Evolutionary conservation across 202 grass and related monocot genomes (phyloP), one percentile per base, ranked within the genome.

Genomic region (Zizania palustris): DNA sequence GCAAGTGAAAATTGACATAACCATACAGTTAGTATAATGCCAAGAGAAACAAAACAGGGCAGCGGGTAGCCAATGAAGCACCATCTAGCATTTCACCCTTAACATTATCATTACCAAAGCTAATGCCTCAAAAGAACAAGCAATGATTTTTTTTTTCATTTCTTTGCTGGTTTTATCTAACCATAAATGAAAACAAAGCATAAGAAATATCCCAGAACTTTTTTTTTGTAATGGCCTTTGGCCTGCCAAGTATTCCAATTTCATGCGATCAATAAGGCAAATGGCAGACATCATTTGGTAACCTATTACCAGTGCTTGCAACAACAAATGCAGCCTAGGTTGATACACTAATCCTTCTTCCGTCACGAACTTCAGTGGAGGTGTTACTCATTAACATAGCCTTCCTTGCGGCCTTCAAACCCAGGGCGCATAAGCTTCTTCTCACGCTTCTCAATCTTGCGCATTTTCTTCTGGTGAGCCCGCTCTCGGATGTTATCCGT

Each of bases 401-500:
- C 91, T 63, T 92, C 84, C 84, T 94, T 98, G 60, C 83, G 71
- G 14, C 95, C 88, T 65, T 98, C 95, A 82, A 94, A 98, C 2
- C 91, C 91, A 7, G 91, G 91, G 35, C 89, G 83, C 89, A 92
- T 92, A 45, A 92, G 87, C 63, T 98, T 98, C 81, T 94, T 94
- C 87, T 98, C 95, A 0, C 91, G 88, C 87, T 94, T 94, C 70
- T 98, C 94, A 43, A 98, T 92, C 67, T 85, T 87, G 61, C 83
- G 74, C 74, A 86, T 84, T 82, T 85, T 94, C 77, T 93, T 94
- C 61, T 92, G 86, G 8, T 97, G 70, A 73, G 90, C 86, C 69
- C 91, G 88, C 45, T 86, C 95, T 60, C 63, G 67, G 19, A 97
- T 92, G 76, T 97, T 94, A 13, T 82, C 83, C 0, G 74, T 79